phyloP scores from a whole-genome alignment of 2,329 filamentous ascomycete species.

The Aureobasidium sp. region DNA sequence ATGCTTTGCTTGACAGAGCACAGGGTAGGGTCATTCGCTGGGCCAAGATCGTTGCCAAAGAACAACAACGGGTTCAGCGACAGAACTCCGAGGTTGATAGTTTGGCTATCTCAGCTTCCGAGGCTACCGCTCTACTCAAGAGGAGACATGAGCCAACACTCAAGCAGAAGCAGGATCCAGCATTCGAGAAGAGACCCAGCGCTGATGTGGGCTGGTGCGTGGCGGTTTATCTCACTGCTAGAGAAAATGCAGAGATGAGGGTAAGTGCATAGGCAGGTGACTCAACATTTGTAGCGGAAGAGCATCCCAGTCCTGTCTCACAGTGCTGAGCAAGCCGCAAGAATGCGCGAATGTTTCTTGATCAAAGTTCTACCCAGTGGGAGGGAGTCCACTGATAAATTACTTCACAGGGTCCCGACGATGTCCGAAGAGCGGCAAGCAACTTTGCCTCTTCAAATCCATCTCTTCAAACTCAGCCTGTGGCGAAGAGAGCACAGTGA shows the following conservation, averaged over 20 bases:
- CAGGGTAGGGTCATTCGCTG: neutral
- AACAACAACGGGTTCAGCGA: neutral
- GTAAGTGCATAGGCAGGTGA: neutral
- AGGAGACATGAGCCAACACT: neutral
- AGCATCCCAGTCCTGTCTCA: neutral
- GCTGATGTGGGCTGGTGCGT: neutral
- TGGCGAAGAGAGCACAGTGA: conserved; percentile 75
- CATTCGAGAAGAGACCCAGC: too few relatives aligned
- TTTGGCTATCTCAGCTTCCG: neutral
- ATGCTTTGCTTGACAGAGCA: neutral
- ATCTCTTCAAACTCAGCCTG: conserved; percentile 87
- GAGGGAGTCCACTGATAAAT: neutral
- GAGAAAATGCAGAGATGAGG: neutral
- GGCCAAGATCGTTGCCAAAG: neutral
- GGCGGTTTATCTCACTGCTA: neutral
- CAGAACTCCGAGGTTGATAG: neutral
- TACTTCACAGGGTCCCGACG: neutral
- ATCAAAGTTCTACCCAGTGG: neutral
- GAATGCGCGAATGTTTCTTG: neutral
- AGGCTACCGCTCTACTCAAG: neutral
- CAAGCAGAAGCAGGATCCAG: too few relatives aligned
- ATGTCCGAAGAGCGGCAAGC: conserved; percentile 17
- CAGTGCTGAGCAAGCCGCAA: neutral
- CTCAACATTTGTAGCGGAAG: neutral
- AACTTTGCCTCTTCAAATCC: conserved; percentile 38